phyloP scores from a whole-genome alignment of 2,329 filamentous ascomycete species.

The Beauveria sp. region DNA sequence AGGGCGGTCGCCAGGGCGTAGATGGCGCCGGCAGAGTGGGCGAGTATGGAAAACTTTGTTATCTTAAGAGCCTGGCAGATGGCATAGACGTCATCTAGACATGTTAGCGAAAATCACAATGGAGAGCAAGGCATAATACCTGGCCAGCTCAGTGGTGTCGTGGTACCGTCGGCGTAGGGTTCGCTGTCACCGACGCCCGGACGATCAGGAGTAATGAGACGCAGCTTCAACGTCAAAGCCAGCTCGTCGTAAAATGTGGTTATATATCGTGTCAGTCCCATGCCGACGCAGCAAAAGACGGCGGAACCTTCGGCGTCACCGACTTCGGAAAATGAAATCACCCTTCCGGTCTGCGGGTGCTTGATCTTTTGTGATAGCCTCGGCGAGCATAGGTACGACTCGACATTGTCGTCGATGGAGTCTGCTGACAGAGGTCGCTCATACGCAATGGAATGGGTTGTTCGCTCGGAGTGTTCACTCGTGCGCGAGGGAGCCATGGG shows the following conservation, averaged over 20 bases:
- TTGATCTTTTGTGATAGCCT: conserved; percentile 81
- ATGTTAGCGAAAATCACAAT: conserved; percentile 19
- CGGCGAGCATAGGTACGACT: conserved; percentile 74
- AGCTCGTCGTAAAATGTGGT: conserved; percentile 97
- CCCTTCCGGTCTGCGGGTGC: conserved; percentile 76
- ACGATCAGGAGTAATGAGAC: conserved; percentile 87
- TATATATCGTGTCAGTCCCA: conserved; percentile 93
- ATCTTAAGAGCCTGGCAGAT: conserved; percentile 91
- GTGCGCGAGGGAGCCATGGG: conserved; percentile 34
- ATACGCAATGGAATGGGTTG: conserved; percentile 42
- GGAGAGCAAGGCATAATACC: conserved; percentile 40
- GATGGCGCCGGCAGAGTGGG: conserved; percentile 95
- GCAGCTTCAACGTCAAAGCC: conserved; percentile 76
- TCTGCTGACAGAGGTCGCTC: conserved; percentile 73
- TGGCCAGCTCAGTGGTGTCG: conserved; percentile 88
- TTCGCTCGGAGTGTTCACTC: conserved; percentile 21
- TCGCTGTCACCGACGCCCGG: conserved; percentile 93
- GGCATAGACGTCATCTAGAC: conserved; percentile 70
- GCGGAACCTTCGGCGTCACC: conserved; percentile 86
- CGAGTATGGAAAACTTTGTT: conserved; percentile 90
- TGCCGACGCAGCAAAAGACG: conserved; percentile 94
- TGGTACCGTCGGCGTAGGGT: conserved; percentile 69
- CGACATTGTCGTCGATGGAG: conserved; percentile 81
- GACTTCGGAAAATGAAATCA: conserved; percentile 94
- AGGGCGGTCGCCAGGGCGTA: conserved; percentile 93